Conservation (phyloP, 345 rosid species). For the Hibiscus trionum region DNA sequence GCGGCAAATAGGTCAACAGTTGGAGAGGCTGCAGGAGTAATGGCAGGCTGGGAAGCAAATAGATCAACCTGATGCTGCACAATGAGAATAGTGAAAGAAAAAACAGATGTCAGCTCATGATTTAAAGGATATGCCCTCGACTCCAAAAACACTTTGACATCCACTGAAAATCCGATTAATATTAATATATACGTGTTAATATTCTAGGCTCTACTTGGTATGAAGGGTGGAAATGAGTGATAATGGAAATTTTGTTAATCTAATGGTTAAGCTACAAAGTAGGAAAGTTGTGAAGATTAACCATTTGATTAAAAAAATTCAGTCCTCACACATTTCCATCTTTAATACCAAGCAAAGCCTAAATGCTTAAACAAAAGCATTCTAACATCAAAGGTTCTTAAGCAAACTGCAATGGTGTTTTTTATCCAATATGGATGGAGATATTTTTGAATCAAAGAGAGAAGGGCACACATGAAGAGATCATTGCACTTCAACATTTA, state of each 20-base stretch:
- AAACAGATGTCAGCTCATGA: conserved; percentile 2
- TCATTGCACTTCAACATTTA: not conserved
- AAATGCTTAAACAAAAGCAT: not conserved
- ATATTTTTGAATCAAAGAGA: not conserved
- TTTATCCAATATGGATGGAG: not conserved
- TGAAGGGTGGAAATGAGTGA: no score
- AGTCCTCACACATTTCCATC: no score
- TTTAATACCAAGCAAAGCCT: not conserved
- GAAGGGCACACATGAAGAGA: not conserved
- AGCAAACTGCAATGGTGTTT: not conserved
- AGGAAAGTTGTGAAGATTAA: no score
- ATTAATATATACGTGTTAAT: no score
- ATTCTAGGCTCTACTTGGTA: no score
- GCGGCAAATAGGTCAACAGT: conserved; percentile 59
- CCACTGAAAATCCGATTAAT: no score
- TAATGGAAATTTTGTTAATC: no score
- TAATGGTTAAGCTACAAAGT: no score
- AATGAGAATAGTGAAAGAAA: conserved; percentile 1
- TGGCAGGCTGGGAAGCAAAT: conserved; percentile 37
- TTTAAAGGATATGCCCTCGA: no score
- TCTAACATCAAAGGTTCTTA: not conserved
- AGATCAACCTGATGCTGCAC: conserved; percentile 43
- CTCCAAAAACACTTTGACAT: no score
- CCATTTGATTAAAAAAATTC: no score
- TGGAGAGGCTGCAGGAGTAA: conserved; percentile 44